Evolutionary conservation across 2,329 filamentous ascomycete species (phyloP), one percentile per base, ranked within the genome.

Genomic region (Phoma sp.): DNA sequence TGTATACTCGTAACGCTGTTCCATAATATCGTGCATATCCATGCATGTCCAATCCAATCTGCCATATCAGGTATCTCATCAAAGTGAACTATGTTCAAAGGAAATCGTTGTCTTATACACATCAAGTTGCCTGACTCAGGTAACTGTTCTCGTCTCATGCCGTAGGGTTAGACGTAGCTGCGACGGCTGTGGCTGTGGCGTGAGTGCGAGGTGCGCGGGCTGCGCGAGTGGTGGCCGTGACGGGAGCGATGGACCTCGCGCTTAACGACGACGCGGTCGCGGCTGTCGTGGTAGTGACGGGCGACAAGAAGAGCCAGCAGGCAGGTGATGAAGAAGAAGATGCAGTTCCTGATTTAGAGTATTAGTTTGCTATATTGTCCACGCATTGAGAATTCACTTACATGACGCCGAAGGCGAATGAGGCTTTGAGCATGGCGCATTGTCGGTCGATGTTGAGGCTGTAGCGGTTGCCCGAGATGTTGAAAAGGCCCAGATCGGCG

Each of bases 391-490:
- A 22, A 12, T 5, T 10, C 9, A 64, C 79, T 78, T 75, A 94
- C 77, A 97, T 96, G 74, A 98, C 97, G 43, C 85, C 92, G 64
- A 97, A 88, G 2, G 92, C 94, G 77, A 92, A 98, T 63, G 82
- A 84, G 1, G 93, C 89, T 84, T 97, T 98, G 70, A 96, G 85
- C 91, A 97, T 95, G 44, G 89, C 85, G 78, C 94, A 98, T 5
- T 86, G 85, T 82, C 94, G 94, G 76, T 91, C 82, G 33, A 87
- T 75, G 48, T 82, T 75, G 36, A 87, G 70, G 37, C 81, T 75
- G 55, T 85, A 78, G 8, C 68, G 68, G 51, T 77, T 82, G 32
- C 83, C 74, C 27, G 76, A 78, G 31, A 76, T 63, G 55, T 90
- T 84, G 58, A 91, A 84, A 12, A 83, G 79, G 12, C 88, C 88